Base-by-base conservation (phyloP, 306 rosid species). In the Chamaecrista fasciculata region DNA sequence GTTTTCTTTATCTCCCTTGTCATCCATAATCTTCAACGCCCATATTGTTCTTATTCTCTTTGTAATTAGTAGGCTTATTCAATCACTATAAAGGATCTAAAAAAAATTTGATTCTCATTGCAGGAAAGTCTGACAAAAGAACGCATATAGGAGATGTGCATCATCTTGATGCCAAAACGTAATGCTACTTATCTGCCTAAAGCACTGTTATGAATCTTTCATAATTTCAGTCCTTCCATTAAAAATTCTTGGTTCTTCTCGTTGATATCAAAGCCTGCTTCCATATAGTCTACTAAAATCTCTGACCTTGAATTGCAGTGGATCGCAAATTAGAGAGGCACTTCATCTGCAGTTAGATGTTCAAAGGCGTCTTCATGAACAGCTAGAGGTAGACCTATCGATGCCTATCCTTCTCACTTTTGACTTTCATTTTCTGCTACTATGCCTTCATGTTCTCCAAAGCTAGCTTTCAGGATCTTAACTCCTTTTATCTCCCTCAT, bases 321-420 rank as follows among this genome's bases (percentile, higher is more conserved):
- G 96, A 65, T 47, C 78, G 65, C 98, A 94, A 73, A 74, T 90
- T 62, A 90, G 39, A 76, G 98, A 94, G 82, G 82, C 98, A 18
- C 83, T 90, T 78, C 96, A 86, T 73, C 78, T 88, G 62, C 97
- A 94, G 75, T 62, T 94, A 70, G 98, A 94, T 59, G 95, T 87
- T 43, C 98, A 94, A 76, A 85, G 84, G 80, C 84, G 83, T 25
- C 98, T 94, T 68, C 98, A 91, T 64, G 98, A 91, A 68, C 98
- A 94, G 49, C 76, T 94, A 29, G 97, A 90, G 97, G 98, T 94
- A 78, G 8, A 31, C 18, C 40, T 26, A 64, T 53, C 24, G 31
- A 12, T 31, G 6, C 9, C 36, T 52, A 24, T 77, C 7, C 20
- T 61, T 39, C 76, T 62, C 40, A 50, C 39, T 59, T 2, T 0